Percentiles rank a stretch among this genome's conserved stretches.
Evolutionary conservation across 805 yeast genomes (phyloP).

Genomic region (Schizosaccharomyces cryophilus): DNA sequence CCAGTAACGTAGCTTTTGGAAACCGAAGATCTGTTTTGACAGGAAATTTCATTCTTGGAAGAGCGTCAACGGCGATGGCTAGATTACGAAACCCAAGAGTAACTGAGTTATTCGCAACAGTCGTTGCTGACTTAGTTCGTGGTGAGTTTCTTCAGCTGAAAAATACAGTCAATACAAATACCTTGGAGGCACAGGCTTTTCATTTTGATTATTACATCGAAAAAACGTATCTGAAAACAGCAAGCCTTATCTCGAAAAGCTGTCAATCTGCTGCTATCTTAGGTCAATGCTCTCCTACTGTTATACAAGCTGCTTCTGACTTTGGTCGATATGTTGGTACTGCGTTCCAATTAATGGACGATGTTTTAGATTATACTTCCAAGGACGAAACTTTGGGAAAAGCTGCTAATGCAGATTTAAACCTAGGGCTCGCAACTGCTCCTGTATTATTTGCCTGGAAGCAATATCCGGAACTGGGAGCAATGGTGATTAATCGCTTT

Average conservation of each 20-base stretch:
- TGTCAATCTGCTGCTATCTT: conserved; percentile 81
- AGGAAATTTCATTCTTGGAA: conserved; percentile 81
- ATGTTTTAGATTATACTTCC: conserved; percentile 83
- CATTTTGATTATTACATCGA: conserved; percentile 88
- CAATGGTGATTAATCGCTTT: conserved; percentile 63
- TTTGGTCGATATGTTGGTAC: conserved; percentile 84
- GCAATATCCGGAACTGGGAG: conserved; percentile 62
- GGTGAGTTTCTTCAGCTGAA: conserved; percentile 98
- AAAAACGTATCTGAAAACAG: conserved; percentile 87
- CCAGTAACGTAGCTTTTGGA: conserved; percentile 81
- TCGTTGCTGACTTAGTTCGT: conserved; percentile 89
- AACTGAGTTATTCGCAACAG: conserved; percentile 78
- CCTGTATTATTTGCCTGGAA: conserved; percentile 91
- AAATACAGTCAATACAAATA: conserved; percentile 39
- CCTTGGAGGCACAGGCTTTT: conserved; percentile 29
- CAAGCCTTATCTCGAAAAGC: conserved; percentile 78
- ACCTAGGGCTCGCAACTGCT: conserved; percentile 87
- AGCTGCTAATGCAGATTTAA: conserved; percentile 86
- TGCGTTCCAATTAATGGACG: conserved; percentile 75
- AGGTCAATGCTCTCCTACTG: conserved; percentile 51
- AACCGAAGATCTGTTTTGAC: conserved; percentile 95
- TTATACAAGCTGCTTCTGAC: conserved; percentile 69
- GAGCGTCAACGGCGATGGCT: conserved; percentile 91
- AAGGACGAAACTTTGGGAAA: conserved; percentile 68
- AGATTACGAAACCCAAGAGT: conserved; percentile 91